A percentile compares a stretch with the other conserved stretches of the same genome.
Evolutionary conservation across 1,284 basidiomycete genomes (phyloP).

Genomic region (Rhodotorula sp.): DNA sequence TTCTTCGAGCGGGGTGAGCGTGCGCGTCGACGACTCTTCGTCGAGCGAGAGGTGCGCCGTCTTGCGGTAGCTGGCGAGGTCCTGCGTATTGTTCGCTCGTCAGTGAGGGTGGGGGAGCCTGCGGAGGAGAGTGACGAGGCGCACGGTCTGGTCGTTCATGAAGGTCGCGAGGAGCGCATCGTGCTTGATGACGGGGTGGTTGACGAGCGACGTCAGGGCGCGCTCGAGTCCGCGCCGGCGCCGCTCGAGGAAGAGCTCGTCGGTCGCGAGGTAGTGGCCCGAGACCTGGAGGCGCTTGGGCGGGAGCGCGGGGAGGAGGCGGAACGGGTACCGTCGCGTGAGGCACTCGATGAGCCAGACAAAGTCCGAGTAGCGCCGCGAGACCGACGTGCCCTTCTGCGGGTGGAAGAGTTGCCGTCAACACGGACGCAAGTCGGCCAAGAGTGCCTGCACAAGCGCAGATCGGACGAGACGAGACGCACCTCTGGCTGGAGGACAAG

Average conservation of each 20-base stretch:
- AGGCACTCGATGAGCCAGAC: slow-evolving; percentile 82
- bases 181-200: slow-evolving; percentile 83
- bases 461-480: not conserved
- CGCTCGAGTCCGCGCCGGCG: slow-evolving; percentile 81
- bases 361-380: slow-evolving; percentile 78
- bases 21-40: slow-evolving; percentile 79
- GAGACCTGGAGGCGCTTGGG: slow-evolving; percentile 85
- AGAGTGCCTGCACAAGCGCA: not conserved
- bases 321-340: slow-evolving; percentile 74
- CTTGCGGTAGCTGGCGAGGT: slow-evolving; percentile 41
- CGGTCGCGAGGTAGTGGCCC: slow-evolving; percentile 60
- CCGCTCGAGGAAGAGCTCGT: slow-evolving; percentile 84
- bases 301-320: slow-evolving; percentile 81
- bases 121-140: not conserved
- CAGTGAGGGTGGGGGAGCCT: not conserved
- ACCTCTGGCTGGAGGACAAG: slow-evolving; percentile 15
- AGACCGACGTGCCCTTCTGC: slow-evolving; percentile 45
- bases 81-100: slow-evolving; percentile 54
- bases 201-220: slow-evolving; percentile 78
- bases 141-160: slow-evolving; percentile 47
- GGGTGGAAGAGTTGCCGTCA: too few species aligned
- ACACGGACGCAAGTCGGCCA: not conserved
- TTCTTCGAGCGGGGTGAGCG: slow-evolving; percentile 78
- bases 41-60: slow-evolving; percentile 62
- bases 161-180: slow-evolving; percentile 81